phyloP scores from a whole-genome alignment of 108 stramenopile genomes.

The Conticribra weissflogii region DNA sequence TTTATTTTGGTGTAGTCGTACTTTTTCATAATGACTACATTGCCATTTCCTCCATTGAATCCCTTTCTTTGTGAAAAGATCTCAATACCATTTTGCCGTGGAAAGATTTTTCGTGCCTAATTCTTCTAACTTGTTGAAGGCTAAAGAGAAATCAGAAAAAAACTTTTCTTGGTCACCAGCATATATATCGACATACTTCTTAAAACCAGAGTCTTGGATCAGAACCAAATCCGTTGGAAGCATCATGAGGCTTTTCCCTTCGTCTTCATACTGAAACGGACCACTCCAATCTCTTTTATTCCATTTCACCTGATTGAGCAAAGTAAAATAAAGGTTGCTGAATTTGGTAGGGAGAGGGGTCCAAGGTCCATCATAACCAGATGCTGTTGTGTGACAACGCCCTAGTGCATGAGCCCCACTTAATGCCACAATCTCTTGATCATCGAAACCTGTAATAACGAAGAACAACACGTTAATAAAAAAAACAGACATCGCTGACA shows the following conservation, averaged over 20 bases:
- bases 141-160: conserved; percentile 73
- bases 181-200: conserved; percentile 76
- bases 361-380: conserved; percentile 88
- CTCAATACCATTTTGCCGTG: conserved; percentile 52
- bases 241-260: conserved; percentile 76
- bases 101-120: conserved; percentile 56
- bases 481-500: no score
- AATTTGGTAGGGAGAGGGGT: conserved; percentile 76
- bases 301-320: conserved; percentile 67
- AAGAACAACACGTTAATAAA: neutral
- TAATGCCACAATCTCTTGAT: conserved; percentile 84
- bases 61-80: no score
- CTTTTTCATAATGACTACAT: no score
- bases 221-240: conserved; percentile 79
- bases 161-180: conserved; percentile 72
- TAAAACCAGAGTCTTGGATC: conserved; percentile 72
- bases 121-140: conserved; percentile 78
- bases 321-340: conserved; percentile 81
- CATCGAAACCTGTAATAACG: conserved; percentile 60
- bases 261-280: conserved; percentile 80
- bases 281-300: conserved; percentile 63
- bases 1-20: no score
- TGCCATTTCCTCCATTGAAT: no score
- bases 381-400: conserved; percentile 80
- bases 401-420: conserved; percentile 93